A percentile compares a stretch with the other conserved stretches of the same genome.
Conservation (phyloP, 2,329 filamentous ascomycete species). For the Penicillium hordei region DNA sequence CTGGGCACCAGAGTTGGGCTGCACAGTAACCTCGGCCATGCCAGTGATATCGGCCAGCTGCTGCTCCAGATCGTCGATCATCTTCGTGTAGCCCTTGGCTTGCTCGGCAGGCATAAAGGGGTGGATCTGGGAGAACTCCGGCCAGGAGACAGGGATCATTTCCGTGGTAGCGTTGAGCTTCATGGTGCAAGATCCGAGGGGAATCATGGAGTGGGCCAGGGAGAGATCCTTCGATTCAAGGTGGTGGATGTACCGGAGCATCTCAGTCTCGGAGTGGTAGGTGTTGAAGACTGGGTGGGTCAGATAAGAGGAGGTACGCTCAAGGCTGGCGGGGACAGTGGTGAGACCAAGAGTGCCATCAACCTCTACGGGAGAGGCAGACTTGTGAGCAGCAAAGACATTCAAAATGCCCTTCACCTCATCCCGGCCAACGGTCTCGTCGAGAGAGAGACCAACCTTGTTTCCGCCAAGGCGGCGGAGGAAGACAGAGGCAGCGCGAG, state of each 20-base stretch:
- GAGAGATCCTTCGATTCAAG: conserved; percentile 93
- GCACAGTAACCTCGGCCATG: conserved; percentile 84
- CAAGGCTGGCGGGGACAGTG: conserved; percentile 55
- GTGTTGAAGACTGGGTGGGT: conserved; percentile 94
- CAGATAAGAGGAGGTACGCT: conserved; percentile 72
- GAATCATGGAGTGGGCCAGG: conserved; percentile 95
- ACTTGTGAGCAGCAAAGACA: conserved; percentile 52
- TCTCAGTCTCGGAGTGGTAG: conserved; percentile 91
- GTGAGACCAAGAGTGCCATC: conserved; percentile 40
- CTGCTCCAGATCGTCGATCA: conserved; percentile 70
- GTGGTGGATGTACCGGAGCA: conserved; percentile 90
- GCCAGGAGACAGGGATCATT: conserved; percentile 82
- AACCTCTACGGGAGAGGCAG: conserved; percentile 34
- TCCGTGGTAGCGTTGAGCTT: conserved; percentile 93
- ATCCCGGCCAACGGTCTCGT: conserved; percentile 66
- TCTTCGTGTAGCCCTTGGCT: conserved; percentile 65
- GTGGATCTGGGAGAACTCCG: conserved; percentile 75
- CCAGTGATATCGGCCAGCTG: conserved; percentile 83
- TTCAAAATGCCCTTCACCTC: conserved; percentile 59
- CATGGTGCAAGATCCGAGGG: conserved; percentile 96
- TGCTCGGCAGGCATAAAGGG: conserved; percentile 69
- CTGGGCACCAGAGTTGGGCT: conserved; percentile 94
- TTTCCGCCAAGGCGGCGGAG: conserved; percentile 62
- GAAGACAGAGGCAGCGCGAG: conserved; percentile 56
- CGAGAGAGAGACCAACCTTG: conserved; percentile 71